Evolutionary conservation across 805 yeast species (phyloP), one percentile per base, ranked within the genome.

Genomic region (Ogataea saltuana): DNA sequence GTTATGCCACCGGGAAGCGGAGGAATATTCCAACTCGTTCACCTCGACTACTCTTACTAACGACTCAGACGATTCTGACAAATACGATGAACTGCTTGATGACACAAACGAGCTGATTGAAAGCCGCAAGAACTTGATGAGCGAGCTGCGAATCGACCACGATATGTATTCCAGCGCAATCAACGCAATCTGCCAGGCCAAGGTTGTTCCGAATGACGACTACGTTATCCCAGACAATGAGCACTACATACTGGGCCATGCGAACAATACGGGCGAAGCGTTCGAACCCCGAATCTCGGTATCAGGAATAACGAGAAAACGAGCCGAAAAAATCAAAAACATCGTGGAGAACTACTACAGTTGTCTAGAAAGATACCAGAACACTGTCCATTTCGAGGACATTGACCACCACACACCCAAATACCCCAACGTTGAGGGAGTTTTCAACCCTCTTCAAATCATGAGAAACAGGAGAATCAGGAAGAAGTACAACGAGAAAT

Each of bases 371-470:
- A 62, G 73, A 44, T 64, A 67, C 19, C 64, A 71, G 26, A 64
- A 63, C 8, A 49, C 54, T 47, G 52, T 52, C 35, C 56, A 50
- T 54, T 45, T 51, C 12, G 61, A 51, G 4, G 58, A 56, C 12
- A 45, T 38, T 2, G 48, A 39, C 4, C 44, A 31, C 13, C 36
- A 23, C 12, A 18, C 20, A 2, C 56, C 58, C 0, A 41, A 33
- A 3, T 73, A 75, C 49, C 73, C 70, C 2, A 78, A 76, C 2
- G 75, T 84, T 3, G 88, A 81, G 43, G 86, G 83, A 2, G 74
- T 77, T 3, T 88, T 82, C 67, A 88, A 88, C 58, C 96, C 96
- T 3, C 66, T 88, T 33, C 96, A 87, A 62, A 74, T 82, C n/a
- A 78, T 88, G 20, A 67, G 97, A 44, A 84, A 88, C 62, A 71